Conservation (phyloP, 2,329 filamentous ascomycete genomes). For the Paraphaeosphaeria sporulosa region DNA sequence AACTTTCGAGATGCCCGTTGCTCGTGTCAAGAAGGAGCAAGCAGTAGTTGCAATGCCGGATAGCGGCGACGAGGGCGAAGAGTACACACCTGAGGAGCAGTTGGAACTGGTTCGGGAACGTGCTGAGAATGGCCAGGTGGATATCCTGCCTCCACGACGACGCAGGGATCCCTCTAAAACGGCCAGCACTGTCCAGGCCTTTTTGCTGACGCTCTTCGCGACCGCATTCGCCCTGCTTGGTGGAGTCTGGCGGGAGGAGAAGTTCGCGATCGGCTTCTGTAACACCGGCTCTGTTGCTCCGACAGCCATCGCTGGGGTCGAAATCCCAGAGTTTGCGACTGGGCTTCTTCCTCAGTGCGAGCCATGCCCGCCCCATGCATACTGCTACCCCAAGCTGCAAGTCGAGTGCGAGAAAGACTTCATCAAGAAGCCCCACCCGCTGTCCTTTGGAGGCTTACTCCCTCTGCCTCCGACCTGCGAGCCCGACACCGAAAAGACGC, state of each 20-base stretch:
- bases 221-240: slow-evolving; percentile 76
- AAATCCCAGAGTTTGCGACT: slow-evolving; percentile 76
- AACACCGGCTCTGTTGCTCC: slow-evolving; percentile 72
- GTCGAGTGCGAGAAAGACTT: slow-evolving; percentile 88
- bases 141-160: slow-evolving; percentile 54
- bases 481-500: slow-evolving; percentile 90
- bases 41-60: slow-evolving; percentile 33
- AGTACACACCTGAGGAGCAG: slow-evolving; percentile 89
- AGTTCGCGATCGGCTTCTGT: slow-evolving; percentile 95
- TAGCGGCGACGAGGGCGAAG: slow-evolving; percentile 76
- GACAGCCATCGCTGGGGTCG: slow-evolving; percentile 65
- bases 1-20: slow-evolving; percentile 65
- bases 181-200: slow-evolving; percentile 64
- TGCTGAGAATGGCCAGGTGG: slow-evolving; percentile 61
- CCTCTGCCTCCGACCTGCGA: slow-evolving; percentile 92
- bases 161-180: slow-evolving; percentile 46
- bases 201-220: slow-evolving; percentile 74
- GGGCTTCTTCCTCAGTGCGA: slow-evolving; percentile 83
- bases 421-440: slow-evolving; percentile 81
- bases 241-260: slow-evolving; percentile 90
- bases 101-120: slow-evolving; percentile 78
- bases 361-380: slow-evolving; percentile 87
- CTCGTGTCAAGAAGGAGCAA: slow-evolving; percentile 54
- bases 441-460: slow-evolving; percentile 80
- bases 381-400: slow-evolving; percentile 80